Conservation (phyloP, 139 green algal species). For the Chlorella sp. region DNA sequence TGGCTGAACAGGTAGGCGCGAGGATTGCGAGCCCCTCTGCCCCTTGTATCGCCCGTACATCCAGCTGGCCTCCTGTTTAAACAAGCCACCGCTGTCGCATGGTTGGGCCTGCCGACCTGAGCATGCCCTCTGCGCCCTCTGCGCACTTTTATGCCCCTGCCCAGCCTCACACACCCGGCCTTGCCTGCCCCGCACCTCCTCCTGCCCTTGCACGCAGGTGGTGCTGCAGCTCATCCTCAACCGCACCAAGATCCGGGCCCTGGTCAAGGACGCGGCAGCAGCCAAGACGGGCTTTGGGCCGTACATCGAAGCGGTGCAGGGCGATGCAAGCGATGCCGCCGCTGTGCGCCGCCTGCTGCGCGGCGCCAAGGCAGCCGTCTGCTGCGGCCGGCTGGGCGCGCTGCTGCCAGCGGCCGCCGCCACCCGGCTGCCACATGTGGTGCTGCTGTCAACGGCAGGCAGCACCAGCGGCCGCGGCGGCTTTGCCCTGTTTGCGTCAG, state of each 20-base stretch:
- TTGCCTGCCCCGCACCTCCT: neutral
- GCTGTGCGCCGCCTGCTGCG: conserved; percentile 20
- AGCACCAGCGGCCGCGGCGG: neutral
- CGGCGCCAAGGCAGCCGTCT: conserved; percentile 29
- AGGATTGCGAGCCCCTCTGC: too few relatives aligned
- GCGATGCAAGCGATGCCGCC: conserved; percentile 2
- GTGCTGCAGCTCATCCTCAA: conserved; percentile 50
- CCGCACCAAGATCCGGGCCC: conserved; percentile 26
- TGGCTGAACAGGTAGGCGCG: conserved; percentile 40
- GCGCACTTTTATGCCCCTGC: neutral
- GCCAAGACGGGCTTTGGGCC: conserved; percentile 36
- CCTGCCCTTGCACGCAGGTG: neutral
- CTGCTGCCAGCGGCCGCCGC: conserved; percentile 17
- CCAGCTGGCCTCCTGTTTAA: too few relatives aligned
- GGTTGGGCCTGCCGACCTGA: too few relatives aligned
- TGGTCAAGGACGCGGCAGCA: conserved; percentile 18
- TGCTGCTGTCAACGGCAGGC: conserved; percentile 34
- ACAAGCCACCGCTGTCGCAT: too few relatives aligned
- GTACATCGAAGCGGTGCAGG: conserved; percentile 42
- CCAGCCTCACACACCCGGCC: neutral
- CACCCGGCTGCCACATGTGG: conserved; percentile 28
- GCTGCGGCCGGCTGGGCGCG: conserved; percentile 21
- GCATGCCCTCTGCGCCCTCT: neutral
- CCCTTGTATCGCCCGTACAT: too few relatives aligned
- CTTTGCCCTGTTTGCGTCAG: neutral